A percentile compares a stretch with the other conserved stretches of the same genome.
These are phyloP conservation scores for Dictyostelium firmibasis DNA, from an alignment of 78 protist species.

Conservation along the genomic window DNA sequence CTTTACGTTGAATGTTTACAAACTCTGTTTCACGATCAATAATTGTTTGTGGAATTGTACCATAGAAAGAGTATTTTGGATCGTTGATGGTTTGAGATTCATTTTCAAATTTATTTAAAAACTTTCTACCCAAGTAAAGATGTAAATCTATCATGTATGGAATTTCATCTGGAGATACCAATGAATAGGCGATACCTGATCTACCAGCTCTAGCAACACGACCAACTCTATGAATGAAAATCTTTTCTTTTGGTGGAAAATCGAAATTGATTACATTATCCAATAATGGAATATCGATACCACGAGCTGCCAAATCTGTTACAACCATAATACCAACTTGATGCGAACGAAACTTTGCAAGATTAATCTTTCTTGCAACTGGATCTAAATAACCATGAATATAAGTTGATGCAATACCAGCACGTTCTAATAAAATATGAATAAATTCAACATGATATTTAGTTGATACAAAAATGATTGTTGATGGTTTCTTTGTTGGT, in stretches of 20 bases:
- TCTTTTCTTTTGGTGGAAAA: slow-evolving; percentile 98
- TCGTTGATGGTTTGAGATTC: slow-evolving; percentile 22
- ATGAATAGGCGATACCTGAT: slow-evolving; percentile 92
- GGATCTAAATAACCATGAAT: slow-evolving; percentile 97
- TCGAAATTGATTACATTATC: slow-evolving; percentile 99
- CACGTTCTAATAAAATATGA: slow-evolving; percentile 24
- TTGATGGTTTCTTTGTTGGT: slow-evolving; percentile 48
- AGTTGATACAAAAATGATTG: slow-evolving; percentile 96
- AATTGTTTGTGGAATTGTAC: slow-evolving; percentile 57
- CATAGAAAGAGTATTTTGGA: slow-evolving; percentile 26
- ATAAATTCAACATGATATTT: slow-evolving; percentile 91
- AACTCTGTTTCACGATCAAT: slow-evolving; percentile 43
- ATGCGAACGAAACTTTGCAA: slow-evolving; percentile 88
- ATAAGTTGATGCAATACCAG: background rate
- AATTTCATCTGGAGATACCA: slow-evolving; percentile 94
- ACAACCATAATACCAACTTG: slow-evolving; percentile 88
- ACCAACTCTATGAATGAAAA: slow-evolving; percentile 99
- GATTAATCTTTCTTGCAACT: slow-evolving; percentile 90
- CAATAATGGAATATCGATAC: slow-evolving; percentile 98
- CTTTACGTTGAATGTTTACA: background rate
- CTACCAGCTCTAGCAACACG: slow-evolving; percentile 99
- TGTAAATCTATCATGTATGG: slow-evolving; percentile 94
- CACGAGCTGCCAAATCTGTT: slow-evolving; percentile 99
- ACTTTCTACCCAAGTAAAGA: slow-evolving; percentile 85
- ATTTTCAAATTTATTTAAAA: background rate